phyloP scores from a whole-genome alignment of 306 rosid genomes.

The Pyrus communis region DNA sequence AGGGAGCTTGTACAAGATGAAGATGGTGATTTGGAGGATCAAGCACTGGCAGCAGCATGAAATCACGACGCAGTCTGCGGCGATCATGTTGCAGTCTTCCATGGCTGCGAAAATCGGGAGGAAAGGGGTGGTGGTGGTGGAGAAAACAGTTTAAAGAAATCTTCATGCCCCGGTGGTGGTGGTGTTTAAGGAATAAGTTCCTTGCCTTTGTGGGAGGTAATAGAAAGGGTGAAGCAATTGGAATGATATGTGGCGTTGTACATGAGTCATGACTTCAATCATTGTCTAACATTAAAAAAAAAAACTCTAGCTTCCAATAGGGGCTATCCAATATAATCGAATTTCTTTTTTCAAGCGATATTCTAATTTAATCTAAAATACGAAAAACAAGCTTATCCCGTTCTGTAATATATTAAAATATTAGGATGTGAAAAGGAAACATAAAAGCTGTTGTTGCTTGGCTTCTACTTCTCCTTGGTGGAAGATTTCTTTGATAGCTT shows the following conservation, averaged over 20 bases:
- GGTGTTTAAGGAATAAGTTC: constrained; percentile 31
- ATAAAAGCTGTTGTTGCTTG: constrained; percentile 16
- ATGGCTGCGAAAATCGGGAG: constrained; percentile 20
- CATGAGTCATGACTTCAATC: not conserved
- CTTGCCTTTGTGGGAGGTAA: constrained; percentile 24
- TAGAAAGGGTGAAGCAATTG: constrained; percentile 46
- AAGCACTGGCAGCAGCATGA: constrained; percentile 90
- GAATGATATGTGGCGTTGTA: constrained; percentile 28
- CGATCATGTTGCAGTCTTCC: constrained; percentile 64
- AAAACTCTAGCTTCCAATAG: constrained; percentile 14
- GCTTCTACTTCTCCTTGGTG: not conserved
- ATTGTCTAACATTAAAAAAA: not conserved
- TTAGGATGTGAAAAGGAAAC: constrained; percentile 3
- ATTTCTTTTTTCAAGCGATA: not conserved
- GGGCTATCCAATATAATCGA: constrained; percentile 12
- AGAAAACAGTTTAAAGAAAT: constrained; percentile 21
- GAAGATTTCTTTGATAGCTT: not conserved
- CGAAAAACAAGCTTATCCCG: too few species aligned
- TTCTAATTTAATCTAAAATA: too few species aligned
- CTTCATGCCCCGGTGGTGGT: constrained; percentile 15
- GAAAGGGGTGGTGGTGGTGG: constrained; percentile 9
- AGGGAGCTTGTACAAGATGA: constrained; percentile 60
- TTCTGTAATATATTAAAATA: too few species aligned
- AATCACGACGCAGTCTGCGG: constrained; percentile 66
- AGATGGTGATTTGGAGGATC: constrained; percentile 51